phyloP scores from a whole-genome alignment of 2,329 filamentous ascomycete genomes.

The Akanthomyces uredinophilus region DNA sequence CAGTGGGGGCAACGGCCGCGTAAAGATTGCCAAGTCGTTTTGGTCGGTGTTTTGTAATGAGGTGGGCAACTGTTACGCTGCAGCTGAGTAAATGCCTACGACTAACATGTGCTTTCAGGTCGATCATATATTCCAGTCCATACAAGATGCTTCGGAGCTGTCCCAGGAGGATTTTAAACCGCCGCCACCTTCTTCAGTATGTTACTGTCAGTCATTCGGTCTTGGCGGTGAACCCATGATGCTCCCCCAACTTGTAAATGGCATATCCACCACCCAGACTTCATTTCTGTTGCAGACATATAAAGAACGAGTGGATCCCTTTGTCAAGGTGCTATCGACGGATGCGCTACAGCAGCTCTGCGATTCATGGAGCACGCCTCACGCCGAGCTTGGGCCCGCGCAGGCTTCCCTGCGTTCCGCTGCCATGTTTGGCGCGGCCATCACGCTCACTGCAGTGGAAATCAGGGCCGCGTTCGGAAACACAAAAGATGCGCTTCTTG shows the following conservation, averaged over 20 bases:
- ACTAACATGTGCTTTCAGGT: slow-evolving; percentile 16
- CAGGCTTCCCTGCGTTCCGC: slow-evolving; percentile 22
- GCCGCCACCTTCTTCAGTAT: background rate
- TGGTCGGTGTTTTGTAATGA: slow-evolving; percentile 30
- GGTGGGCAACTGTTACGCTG: slow-evolving; percentile 13
- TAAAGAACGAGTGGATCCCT: slow-evolving; percentile 26
- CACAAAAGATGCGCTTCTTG: slow-evolving; percentile 17
- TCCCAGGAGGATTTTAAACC: background rate
- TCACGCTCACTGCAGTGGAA: slow-evolving; percentile 22
- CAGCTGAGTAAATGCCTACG: background rate
- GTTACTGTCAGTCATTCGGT: background rate
- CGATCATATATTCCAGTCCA: slow-evolving; percentile 26
- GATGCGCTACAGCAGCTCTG: background rate
- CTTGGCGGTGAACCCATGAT: background rate
- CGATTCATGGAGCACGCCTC: slow-evolving; percentile 19
- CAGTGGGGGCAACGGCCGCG: slow-evolving; percentile 21
- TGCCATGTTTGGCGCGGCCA: slow-evolving; percentile 24
- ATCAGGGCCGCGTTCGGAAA: slow-evolving; percentile 18
- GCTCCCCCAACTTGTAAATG: background rate
- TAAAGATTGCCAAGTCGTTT: slow-evolving; percentile 27
- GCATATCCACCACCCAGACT: slow-evolving; percentile 8
- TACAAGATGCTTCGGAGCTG: slow-evolving; percentile 22
- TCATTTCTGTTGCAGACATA: slow-evolving; percentile 22
- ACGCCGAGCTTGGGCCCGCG: slow-evolving; percentile 13
- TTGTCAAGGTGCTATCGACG: slow-evolving; percentile 26